Conservation (phyloP, 2,329 filamentous ascomycete species). For the Metarhizium anisopliae region DNA sequence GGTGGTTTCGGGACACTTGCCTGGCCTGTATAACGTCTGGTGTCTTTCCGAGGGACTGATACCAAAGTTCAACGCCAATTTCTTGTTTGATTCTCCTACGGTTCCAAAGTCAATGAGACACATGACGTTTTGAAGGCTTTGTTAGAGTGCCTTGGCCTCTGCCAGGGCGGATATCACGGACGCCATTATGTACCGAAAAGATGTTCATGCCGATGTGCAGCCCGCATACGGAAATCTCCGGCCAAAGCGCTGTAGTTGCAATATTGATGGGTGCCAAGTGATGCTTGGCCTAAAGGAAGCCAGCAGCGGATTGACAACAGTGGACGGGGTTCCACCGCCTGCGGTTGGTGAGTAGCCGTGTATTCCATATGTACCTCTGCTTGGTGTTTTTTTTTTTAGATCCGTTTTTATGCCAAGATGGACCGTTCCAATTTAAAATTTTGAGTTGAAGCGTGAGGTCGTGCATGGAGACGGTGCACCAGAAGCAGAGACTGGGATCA, state of each 20-base stretch:
- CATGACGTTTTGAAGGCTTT: neutral
- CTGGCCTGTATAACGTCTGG: neutral
- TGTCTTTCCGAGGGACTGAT: neutral
- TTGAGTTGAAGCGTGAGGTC: no score
- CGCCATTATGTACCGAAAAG: neutral
- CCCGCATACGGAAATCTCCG: neutral
- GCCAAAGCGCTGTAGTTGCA: neutral
- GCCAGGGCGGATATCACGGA: neutral
- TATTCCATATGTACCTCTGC: neutral
- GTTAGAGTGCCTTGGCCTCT: neutral
- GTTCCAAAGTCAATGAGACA: neutral
- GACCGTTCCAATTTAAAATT: no score
- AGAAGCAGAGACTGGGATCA: no score
- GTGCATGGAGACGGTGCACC: no score
- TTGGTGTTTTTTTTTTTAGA: no score
- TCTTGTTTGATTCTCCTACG: neutral
- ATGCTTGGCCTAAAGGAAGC: neutral
- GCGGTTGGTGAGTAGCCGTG: neutral
- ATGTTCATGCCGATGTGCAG: neutral
- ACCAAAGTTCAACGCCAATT: neutral
- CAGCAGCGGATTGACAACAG: neutral
- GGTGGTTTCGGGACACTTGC: neutral
- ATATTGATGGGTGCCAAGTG: neutral
- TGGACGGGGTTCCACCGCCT: neutral
- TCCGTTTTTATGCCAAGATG: no score